Base-by-base conservation (phyloP, 176 grass and related monocot species). In the Zoysia pacifica region DNA sequence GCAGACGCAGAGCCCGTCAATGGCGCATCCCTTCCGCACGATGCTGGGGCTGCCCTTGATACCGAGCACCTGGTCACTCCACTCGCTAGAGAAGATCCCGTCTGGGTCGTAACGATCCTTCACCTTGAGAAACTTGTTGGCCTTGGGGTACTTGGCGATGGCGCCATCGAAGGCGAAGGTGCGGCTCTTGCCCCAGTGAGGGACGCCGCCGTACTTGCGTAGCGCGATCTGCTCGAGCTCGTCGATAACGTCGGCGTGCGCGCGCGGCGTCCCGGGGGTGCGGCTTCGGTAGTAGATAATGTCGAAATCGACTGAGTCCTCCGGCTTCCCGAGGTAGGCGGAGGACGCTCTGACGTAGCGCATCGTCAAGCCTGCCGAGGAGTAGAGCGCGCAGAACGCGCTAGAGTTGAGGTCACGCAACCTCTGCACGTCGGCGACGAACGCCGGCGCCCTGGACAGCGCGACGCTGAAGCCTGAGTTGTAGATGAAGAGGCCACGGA, bases 171-270 rank as follows among this genome's bases (percentile, higher is more conserved):
- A 93, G 20, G 64, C 91, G 14, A 88, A 75, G 75, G 91, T 88
- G 2, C 88, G 70, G 70, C 90, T 88, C 91, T 93, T 93, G 14
- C 91, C 91, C 88, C 88, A 93, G 61, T 93, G 91, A 1, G 91
- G 91, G 7, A 88, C 0, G 64, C 40, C 91, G n/a, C 69, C 67
- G 66, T 91, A 91, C 75, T 88, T 88, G 28, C 47, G 5, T 36
- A 78, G 47, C 47, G 47, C 61, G 46, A 78, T 78, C 75, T 66
- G 75, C 62, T 78, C 75, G 8, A 78, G 46, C 75, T 78, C 75
- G 47, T 78, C 75, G 62, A 41, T 13, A 5, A 81, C 82, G 43
- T 82, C 78, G 55, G 84, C 53, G 58, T 71, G 50, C 9, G 63
- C 42, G 12, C 87, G 70, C 40, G 82, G 82, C 15, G 5, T 7